phyloP scores from a whole-genome alignment of 2,329 filamentous ascomycete species.

The Endoconidiophora polonica region DNA sequence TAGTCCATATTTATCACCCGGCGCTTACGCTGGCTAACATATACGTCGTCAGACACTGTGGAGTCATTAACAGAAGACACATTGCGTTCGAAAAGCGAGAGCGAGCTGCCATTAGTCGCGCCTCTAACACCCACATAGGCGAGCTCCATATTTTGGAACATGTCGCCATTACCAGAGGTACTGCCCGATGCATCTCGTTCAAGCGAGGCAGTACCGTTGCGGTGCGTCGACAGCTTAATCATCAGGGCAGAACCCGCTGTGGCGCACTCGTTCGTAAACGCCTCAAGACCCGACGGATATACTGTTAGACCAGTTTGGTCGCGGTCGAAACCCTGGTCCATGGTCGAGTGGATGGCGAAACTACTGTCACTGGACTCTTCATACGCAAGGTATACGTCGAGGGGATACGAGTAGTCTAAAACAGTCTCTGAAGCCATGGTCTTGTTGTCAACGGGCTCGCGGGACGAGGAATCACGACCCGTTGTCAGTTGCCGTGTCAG shows the following conservation, averaged over 20 bases:
- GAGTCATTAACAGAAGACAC: conserved; percentile 38
- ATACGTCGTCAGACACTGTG: conserved; percentile 28
- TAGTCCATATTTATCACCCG: too few species aligned
- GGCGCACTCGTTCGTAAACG: conserved; percentile 18
- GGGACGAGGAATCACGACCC: conserved; percentile 27
- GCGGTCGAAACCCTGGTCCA: conserved; percentile 25
- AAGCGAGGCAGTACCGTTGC: conserved; percentile 42
- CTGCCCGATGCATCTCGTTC: conserved; percentile 28
- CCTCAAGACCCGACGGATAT: conserved; percentile 44
- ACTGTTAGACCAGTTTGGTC: conserved; percentile 24
- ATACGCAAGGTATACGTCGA: conserved; percentile 19
- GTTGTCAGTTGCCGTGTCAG: conserved; percentile 22
- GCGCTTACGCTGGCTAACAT: not conserved
- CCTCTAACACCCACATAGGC: conserved; percentile 9
- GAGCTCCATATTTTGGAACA: conserved; percentile 40
- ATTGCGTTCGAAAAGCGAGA: conserved; percentile 38
- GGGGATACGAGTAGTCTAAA: conserved; percentile 31
- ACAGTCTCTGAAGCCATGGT: not conserved
- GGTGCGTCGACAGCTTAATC: conserved; percentile 29
- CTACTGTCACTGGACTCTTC: conserved; percentile 7
- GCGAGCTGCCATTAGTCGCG: conserved; percentile 3
- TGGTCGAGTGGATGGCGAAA: conserved; percentile 19
- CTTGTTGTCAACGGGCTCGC: conserved; percentile 9
- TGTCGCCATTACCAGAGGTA: conserved; percentile 35
- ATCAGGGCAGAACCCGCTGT: conserved; percentile 15